Percentiles rank a stretch among this genome's conserved stretches.
Evolutionary conservation across 176 grass and related monocot genomes (phyloP).

Genomic region (Oryza longistaminata): DNA sequence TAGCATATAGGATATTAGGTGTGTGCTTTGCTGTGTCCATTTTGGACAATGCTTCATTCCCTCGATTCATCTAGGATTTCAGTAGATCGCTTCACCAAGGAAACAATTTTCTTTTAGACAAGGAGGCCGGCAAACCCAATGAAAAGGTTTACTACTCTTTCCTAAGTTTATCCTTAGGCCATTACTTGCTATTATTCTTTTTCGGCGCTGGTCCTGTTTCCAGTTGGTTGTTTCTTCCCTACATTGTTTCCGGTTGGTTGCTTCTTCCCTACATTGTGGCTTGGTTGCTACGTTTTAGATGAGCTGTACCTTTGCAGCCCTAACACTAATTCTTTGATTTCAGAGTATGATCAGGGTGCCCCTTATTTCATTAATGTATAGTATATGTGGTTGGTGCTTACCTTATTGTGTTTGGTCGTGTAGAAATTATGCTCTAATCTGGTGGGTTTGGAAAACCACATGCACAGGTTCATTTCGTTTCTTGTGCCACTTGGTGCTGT

Average conservation of each 20-base stretch:
- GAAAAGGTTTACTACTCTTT: neutral
- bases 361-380: conserved; percentile 2
- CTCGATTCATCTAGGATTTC: neutral
- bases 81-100: neutral
- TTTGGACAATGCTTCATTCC: neutral
- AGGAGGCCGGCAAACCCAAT: neutral
- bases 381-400: conserved; percentile 30
- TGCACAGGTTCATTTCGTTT: neutral
- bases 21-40: neutral
- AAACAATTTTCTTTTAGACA: too few species aligned
- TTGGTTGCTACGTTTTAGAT: neutral
- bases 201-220: neutral
- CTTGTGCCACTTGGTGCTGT: conserved; percentile 2
- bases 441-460: conserved; percentile 13
- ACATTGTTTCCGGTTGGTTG: neutral
- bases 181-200: neutral
- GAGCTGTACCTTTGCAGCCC: neutral
- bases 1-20: neutral
- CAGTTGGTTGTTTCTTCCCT: conserved; percentile 12
- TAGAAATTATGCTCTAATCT: conserved; percentile 22
- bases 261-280: conserved; percentile 9
- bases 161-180: neutral
- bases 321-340: conserved; percentile 3
- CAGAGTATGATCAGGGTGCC: neutral
- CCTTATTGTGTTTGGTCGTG: conserved; percentile 30